A percentile compares a stretch with the other conserved stretches of the same genome.
These are phyloP conservation scores for Dichomitus squalens DNA, from an alignment of 1,284 basidiomycete species.

Conservation along the genomic window DNA sequence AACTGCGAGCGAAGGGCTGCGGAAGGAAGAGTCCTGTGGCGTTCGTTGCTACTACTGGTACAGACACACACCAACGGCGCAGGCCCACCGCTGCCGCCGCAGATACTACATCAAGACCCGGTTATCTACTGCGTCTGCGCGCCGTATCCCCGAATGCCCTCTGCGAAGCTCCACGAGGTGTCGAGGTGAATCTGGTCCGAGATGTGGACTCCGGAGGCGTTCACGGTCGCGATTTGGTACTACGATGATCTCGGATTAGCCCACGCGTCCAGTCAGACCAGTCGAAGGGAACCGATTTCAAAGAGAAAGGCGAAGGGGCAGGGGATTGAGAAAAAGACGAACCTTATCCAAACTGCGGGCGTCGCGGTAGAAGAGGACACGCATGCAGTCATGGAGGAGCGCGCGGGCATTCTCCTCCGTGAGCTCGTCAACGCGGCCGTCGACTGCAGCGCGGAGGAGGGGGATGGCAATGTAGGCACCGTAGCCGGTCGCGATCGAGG, in stretches of 20 bases:
- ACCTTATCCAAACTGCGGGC: slow-evolving; percentile 97
- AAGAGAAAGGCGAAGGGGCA: slow-evolving; percentile 7
- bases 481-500: slow-evolving; percentile 96
- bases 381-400: slow-evolving; percentile 88
- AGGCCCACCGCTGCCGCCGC: neutral
- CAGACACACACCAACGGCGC: neutral
- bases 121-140: slow-evolving; percentile 63
- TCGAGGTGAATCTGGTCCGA: slow-evolving; percentile 79
- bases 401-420: slow-evolving; percentile 81
- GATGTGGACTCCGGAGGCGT: slow-evolving; percentile 76
- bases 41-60: slow-evolving; percentile 2
- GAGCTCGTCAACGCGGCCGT: slow-evolving; percentile 77
- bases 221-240: slow-evolving; percentile 96
- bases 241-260: too few species aligned
- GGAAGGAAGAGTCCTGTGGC: too few species aligned
- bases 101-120: neutral
- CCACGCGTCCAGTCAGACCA: too few species aligned
- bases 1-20: too few species aligned
- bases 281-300: too few species aligned
- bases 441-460: slow-evolving; percentile 87
- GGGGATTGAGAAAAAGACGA: too few species aligned
- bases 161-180: slow-evolving; percentile 92
- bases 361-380: slow-evolving; percentile 96
- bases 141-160: slow-evolving; percentile 89
- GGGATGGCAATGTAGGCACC: slow-evolving; percentile 96